Percentiles rank a stretch among this genome's conserved stretches.
These are phyloP conservation scores for Phytophthora multivora DNA, from an alignment of 352 stramenopile genomes.

Conservation along the genomic window DNA sequence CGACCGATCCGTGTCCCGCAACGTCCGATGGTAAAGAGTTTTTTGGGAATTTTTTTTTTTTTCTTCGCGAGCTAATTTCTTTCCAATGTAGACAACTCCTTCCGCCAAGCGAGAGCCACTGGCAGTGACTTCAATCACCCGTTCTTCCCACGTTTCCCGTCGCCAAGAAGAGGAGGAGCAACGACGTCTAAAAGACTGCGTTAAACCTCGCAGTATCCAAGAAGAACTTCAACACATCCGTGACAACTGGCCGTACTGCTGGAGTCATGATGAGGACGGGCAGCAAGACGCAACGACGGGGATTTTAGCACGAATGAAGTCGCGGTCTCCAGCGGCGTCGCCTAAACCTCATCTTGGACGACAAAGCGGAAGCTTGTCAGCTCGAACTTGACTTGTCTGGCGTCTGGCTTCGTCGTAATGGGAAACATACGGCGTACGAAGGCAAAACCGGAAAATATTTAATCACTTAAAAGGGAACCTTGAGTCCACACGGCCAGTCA, in stretches of 20 bases:
- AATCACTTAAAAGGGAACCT: slow-evolving; percentile 33
- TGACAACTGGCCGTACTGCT: slow-evolving; percentile 70
- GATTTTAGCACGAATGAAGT: neutral
- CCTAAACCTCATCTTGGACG: slow-evolving; percentile 6
- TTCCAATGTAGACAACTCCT: slow-evolving; percentile 35
- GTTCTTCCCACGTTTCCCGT: slow-evolving; percentile 50
- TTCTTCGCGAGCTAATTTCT: neutral
- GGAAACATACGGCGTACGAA: neutral
- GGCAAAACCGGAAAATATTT: slow-evolving; percentile 43
- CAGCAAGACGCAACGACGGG: slow-evolving; percentile 1
- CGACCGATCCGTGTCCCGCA: slow-evolving; percentile 36
- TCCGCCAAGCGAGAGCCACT: slow-evolving; percentile 21
- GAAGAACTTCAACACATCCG: slow-evolving; percentile 67
- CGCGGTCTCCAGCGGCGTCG: slow-evolving; percentile 8
- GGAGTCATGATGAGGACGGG: slow-evolving; percentile 39
- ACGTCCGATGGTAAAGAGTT: slow-evolving; percentile 30
- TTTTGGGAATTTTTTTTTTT: no score
- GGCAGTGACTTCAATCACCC: slow-evolving; percentile 52
- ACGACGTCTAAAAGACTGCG: slow-evolving; percentile 15
- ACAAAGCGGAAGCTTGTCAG: slow-evolving; percentile 21
- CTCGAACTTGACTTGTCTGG: slow-evolving; percentile 20
- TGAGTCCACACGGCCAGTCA: slow-evolving; percentile 28
- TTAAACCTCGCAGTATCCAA: slow-evolving; percentile 32
- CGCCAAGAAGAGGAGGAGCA: slow-evolving; percentile 36
- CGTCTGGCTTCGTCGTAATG: neutral